Base-by-base conservation (phyloP, 345 rosid genomes). In the Alliaria petiolata region DNA sequence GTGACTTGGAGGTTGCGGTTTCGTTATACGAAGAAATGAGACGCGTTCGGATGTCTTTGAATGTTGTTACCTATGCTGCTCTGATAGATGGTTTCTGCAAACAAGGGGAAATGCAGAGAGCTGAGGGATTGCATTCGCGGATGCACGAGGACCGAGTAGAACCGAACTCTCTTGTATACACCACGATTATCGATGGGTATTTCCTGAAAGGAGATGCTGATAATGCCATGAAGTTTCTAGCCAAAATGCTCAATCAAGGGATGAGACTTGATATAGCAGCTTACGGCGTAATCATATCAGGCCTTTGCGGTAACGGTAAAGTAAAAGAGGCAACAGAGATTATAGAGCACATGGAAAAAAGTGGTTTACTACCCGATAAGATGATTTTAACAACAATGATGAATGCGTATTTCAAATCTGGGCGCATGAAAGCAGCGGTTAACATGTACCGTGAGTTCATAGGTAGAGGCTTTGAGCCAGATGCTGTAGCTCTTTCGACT, bases 81-180 rank as follows among this genome's bases (percentile, higher is more conserved):
- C 62, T 80, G 25, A 66, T 83, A 3, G 84, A 83, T 63, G 86
- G 84, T 38, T 71, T 80, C 49, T 83, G 82, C 44, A 76, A 78
- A 17, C 42, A 36, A 60, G 82, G 84, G 33, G 78, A 66, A 40
- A 58, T 76, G 81, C 65, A 65, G 68, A 83, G 42, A 35, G 82
- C 79, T 38, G 80, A 65, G 71, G 43, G 34, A n/a, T 30, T 78
- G 71, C 76, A 69, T 65, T 52, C 2, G 17, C 51, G 8, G 47
- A 80, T 83, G 82, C 33, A 38, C 19, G 31, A 76, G 47, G 79
- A 76, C 20, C 40, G 76, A 51, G 72, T 80, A 3, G 12, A 36
- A 40, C 73, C 81, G 3, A 80, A 83, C 17, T 66, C 75, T 25
- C n/a, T 65, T 62, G 78, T 76, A 3, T 83, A 75, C 65, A 72